These are phyloP conservation scores for Raffaelea deltoideospora DNA, from an alignment of 2,329 filamentous ascomycete genomes.

Conservation along the genomic window DNA sequence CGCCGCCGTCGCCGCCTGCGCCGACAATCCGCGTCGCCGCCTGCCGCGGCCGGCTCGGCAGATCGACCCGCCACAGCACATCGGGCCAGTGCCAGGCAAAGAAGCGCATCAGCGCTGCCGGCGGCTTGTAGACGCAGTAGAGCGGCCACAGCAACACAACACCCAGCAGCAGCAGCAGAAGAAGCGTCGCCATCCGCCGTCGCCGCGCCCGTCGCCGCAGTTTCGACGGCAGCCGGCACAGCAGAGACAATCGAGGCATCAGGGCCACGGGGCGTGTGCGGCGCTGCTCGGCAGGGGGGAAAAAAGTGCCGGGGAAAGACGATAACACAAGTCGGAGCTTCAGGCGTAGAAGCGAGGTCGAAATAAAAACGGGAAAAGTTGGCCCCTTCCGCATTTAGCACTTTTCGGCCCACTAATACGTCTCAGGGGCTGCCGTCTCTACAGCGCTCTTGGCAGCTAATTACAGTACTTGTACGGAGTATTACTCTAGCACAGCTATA, in stretches of 20 bases:
- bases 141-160: slow-evolving; percentile 26
- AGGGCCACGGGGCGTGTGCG: neutral
- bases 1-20: neutral
- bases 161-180: slow-evolving; percentile 23
- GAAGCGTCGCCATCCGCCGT: slow-evolving; percentile 40
- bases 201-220: slow-evolving; percentile 42
- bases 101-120: slow-evolving; percentile 52
- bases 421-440: no score
- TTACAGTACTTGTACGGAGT: no score
- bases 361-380: no score
- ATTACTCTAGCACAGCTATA: no score
- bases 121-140: slow-evolving; percentile 72
- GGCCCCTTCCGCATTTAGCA: no score
- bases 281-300: neutral
- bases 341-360: no score
- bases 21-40: neutral
- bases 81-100: slow-evolving; percentile 60
- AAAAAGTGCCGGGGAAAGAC: neutral
- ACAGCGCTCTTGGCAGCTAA: no score
- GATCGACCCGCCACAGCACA: slow-evolving; percentile 56
- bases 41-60: no score
- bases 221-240: slow-evolving; percentile 40
- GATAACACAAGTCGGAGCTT: no score
- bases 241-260: slow-evolving; percentile 19
- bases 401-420: no score